Conservation (phyloP, 2,329 filamentous ascomycete genomes). For the Calonectria leucothoes region DNA sequence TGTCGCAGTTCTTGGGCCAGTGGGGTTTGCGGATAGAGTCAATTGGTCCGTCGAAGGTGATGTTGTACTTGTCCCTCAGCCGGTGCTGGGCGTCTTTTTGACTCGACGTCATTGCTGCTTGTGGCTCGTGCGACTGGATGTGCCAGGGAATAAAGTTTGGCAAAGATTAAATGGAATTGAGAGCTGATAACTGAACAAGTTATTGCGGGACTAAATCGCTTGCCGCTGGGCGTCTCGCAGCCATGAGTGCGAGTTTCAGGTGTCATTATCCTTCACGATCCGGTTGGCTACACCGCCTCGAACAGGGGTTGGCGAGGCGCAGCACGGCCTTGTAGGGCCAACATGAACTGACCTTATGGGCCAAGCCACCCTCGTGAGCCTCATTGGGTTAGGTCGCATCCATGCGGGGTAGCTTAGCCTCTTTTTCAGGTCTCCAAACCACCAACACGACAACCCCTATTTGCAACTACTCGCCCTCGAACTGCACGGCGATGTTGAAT, state of each 20-base stretch:
- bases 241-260: background rate
- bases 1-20: background rate
- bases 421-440: too few species aligned
- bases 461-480: too few species aligned
- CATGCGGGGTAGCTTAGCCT: too few species aligned
- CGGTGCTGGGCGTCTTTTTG: background rate
- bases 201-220: background rate
- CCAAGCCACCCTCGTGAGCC: too few species aligned
- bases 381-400: too few species aligned
- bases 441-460: too few species aligned
- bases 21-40: background rate
- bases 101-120: background rate
- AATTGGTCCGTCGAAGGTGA: background rate
- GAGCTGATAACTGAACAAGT: background rate
- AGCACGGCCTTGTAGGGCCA: background rate
- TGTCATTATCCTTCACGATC: background rate
- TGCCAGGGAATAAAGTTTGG: background rate
- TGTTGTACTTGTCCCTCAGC: conserved; percentile 3
- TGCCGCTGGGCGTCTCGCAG: background rate
- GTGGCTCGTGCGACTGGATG: background rate
- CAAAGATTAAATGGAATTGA: background rate
- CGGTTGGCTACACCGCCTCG: background rate
- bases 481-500: too few species aligned
- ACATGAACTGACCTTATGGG: background rate
- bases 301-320: background rate